Evolutionary conservation across 2,329 filamentous ascomycete genomes (phyloP).

Genomic region (Fusarium luffae): DNA sequence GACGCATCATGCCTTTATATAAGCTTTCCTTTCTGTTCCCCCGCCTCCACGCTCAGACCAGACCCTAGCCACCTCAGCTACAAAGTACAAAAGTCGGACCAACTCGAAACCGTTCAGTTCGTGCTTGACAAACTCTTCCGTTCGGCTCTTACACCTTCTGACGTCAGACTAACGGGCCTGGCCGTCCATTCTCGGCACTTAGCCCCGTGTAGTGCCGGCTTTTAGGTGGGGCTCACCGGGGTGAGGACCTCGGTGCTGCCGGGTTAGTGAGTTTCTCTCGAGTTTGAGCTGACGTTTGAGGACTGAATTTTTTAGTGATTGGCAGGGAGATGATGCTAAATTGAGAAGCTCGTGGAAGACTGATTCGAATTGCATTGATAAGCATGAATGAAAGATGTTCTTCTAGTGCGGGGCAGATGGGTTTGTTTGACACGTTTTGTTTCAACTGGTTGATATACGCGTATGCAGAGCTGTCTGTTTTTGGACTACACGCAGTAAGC

Average conservation of each 20-base stretch:
- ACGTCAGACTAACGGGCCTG: conserved; percentile 33
- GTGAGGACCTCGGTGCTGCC: conserved; percentile 19
- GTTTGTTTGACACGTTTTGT: neutral
- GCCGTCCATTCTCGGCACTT: conserved; percentile 40
- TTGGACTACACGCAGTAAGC: neutral
- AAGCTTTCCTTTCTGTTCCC: neutral
- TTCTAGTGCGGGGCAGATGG: neutral
- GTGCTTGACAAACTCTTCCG: conserved; percentile 36
- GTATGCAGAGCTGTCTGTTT: neutral
- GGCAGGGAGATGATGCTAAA: neutral
- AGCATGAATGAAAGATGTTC: neutral
- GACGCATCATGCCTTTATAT: conserved; percentile 28
- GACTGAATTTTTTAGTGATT: neutral
- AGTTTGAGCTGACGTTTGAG: conserved; percentile 1
- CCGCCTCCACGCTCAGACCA: conserved; percentile 15
- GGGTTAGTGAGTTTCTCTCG: neutral
- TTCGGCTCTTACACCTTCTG: conserved; percentile 9
- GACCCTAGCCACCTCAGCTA: conserved; percentile 1
- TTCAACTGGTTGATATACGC: neutral
- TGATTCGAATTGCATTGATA: conserved; percentile 1
- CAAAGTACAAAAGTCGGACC: conserved; percentile 16
- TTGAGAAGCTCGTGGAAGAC: conserved; percentile 15
- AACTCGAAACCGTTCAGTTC: conserved; percentile 20
- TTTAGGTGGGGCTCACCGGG: conserved; percentile 22
- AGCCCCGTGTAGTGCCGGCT: conserved; percentile 33